Evolutionary conservation across 2,329 filamentous ascomycete species (phyloP).

Genomic region (Dothiorella sarmentorum): DNA sequence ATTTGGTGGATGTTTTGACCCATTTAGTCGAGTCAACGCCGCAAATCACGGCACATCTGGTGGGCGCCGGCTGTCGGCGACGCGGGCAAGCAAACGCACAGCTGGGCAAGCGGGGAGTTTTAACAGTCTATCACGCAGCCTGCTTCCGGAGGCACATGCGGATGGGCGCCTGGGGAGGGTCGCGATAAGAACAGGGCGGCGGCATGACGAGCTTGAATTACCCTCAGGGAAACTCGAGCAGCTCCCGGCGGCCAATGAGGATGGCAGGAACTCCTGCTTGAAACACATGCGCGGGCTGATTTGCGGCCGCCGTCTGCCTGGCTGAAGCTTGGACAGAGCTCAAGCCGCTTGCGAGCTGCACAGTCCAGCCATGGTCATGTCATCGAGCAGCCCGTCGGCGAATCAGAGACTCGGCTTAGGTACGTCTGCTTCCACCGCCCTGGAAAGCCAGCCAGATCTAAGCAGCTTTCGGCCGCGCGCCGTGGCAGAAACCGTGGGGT

Average conservation of each 20-base stretch:
- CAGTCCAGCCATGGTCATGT: neutral
- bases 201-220: constrained; percentile 17
- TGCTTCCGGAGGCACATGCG: constrained; percentile 8
- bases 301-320: constrained; percentile 2
- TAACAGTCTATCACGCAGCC: constrained; percentile 7
- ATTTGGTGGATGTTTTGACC: constrained; percentile 9
- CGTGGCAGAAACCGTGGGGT: constrained; percentile 33
- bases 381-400: constrained; percentile 2
- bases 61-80: neutral
- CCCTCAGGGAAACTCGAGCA: constrained; percentile 15
- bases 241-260: neutral
- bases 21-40: neutral
- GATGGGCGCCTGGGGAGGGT: constrained; percentile 14
- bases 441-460: constrained; percentile 19
- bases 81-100: neutral
- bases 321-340: constrained; percentile 9
- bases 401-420: neutral
- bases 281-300: constrained; percentile 1
- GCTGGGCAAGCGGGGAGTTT: constrained; percentile 13
- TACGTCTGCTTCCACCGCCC: constrained; percentile 27
- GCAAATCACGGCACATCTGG: neutral
- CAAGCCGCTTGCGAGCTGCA: constrained; percentile 14
- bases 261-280: neutral
- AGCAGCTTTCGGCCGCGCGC: constrained; percentile 15
- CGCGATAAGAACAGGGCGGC: constrained; percentile 17